phyloP scores from a whole-genome alignment of 805 yeast genomes.

The Zygosaccharomyces lentus region DNA sequence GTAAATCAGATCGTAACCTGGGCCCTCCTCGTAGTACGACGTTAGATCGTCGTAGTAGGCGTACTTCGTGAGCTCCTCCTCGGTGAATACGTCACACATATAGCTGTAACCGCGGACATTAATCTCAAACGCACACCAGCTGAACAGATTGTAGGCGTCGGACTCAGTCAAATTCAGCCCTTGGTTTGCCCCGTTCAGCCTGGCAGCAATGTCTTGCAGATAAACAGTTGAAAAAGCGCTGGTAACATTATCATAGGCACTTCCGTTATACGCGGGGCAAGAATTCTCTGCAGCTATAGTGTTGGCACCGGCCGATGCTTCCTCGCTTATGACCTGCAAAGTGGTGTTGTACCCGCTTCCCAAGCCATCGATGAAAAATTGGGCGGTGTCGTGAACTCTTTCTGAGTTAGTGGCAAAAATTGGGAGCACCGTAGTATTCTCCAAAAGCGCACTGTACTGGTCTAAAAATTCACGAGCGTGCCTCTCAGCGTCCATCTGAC shows the following conservation, averaged over 20 bases:
- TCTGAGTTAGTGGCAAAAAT: conserved; percentile 47
- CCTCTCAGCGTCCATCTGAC: conserved; percentile 41
- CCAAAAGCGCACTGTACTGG: conserved; percentile 41
- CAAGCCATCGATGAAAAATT: conserved; percentile 45
- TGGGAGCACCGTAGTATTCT: conserved; percentile 37
- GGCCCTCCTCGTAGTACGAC: conserved; percentile 59
- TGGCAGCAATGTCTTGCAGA: conserved; percentile 48
- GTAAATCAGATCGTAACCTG: conserved; percentile 54
- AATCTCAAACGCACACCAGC: conserved; percentile 70
- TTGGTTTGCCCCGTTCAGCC: conserved; percentile 53
- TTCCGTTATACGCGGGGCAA: conserved; percentile 38
- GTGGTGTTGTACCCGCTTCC: conserved; percentile 27
- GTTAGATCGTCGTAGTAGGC: conserved; percentile 57
- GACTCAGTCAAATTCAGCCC: conserved; percentile 47
- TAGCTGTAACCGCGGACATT: conserved; percentile 64
- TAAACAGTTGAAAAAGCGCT: conserved; percentile 33
- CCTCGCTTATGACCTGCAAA: conserved; percentile 41
- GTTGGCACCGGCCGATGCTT: conserved; percentile 44
- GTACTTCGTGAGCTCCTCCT: conserved; percentile 58
- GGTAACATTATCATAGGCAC: conserved; percentile 15
- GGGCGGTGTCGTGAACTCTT: conserved; percentile 46
- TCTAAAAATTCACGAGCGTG: conserved; percentile 45
- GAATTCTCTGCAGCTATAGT: conserved; percentile 46
- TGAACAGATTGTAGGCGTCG: conserved; percentile 53
- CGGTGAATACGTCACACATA: conserved; percentile 64